Evolutionary conservation across 345 rosid genomes (phyloP).

Genomic region (Ricinus communis): DNA sequence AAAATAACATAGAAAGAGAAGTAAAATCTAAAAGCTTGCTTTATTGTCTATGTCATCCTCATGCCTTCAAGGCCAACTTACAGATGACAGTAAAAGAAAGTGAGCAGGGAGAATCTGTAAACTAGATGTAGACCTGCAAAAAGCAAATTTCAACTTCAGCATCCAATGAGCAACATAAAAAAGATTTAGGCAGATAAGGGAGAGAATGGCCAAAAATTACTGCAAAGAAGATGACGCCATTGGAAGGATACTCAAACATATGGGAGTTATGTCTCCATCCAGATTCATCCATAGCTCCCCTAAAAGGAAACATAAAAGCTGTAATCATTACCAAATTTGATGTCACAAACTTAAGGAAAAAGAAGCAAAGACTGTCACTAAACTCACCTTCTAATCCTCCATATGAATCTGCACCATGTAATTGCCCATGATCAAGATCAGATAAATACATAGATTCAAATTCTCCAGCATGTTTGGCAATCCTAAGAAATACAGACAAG

Average conservation of each 20-base stretch:
- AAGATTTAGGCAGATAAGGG: conserved; percentile 16
- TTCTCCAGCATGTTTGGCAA: conserved; percentile 70
- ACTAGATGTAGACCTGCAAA: conserved; percentile 51
- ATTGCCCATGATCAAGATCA: conserved; percentile 64
- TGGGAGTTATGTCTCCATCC: conserved; percentile 82
- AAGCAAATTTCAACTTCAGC: conserved; percentile 28
- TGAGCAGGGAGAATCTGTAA: conserved; percentile 74
- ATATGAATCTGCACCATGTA: conserved; percentile 38
- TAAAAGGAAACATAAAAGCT: conserved; percentile 32
- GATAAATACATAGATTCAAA: conserved; percentile 70
- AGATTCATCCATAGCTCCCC: conserved; percentile 94
- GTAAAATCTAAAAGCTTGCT: conserved; percentile 4
- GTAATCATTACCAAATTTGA: conserved; percentile 7
- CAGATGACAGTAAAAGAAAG: conserved; percentile 73
- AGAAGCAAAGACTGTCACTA: not conserved
- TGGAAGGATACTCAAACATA: conserved; percentile 74
- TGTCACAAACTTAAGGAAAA: conserved; percentile 17
- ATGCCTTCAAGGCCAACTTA: conserved; percentile 38
- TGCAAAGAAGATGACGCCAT: conserved; percentile 58
- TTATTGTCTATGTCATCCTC: conserved; percentile 16
- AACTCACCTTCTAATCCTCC: conserved; percentile 67
- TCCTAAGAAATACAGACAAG: conserved; percentile 45
- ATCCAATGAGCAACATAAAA: conserved; percentile 8
- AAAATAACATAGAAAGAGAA: conserved; percentile 2
- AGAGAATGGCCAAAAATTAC: conserved; percentile 38